A percentile compares a stretch with the other conserved stretches of the same genome.
Evolutionary conservation across 164 flowering plant genomes (phyloP).

Genomic region (Sextonia rubra): DNA sequence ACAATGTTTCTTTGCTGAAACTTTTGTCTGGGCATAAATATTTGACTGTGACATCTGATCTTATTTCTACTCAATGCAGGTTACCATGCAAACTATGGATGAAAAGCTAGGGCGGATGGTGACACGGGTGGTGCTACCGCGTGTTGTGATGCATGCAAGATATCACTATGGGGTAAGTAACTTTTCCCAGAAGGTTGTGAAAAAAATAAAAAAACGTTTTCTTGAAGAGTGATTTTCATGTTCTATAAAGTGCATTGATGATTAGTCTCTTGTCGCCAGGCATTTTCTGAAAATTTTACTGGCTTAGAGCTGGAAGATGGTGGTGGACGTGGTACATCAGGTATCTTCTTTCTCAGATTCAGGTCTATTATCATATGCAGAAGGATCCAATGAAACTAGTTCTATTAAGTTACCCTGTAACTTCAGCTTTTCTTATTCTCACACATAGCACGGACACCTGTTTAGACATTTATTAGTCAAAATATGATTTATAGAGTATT

Average conservation of each 20-base stretch:
- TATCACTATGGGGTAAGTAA: conserved; percentile 79
- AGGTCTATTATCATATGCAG: not conserved
- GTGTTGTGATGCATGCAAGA: conserved; percentile 92
- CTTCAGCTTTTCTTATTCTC: no score
- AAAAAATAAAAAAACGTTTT: no score
- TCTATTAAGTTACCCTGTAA: no score
- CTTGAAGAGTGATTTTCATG: not conserved
- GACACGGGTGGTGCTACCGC: conserved; percentile 96
- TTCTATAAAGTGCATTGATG: conserved; percentile 7
- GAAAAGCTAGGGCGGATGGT: conserved; percentile 91
- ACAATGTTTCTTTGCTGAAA: not conserved
- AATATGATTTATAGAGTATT: no score
- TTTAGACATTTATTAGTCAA: no score
- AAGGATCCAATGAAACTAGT: not conserved
- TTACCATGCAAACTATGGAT: conserved; percentile 77
- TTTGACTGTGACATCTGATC: not conserved
- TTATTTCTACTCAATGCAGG: conserved; percentile 36
- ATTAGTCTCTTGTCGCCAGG: conserved; percentile 38
- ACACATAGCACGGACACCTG: no score
- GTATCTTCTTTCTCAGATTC: conserved; percentile 27
- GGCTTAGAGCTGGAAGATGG: conserved; percentile 98
- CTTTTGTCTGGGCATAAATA: not conserved
- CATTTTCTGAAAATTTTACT: conserved; percentile 71
- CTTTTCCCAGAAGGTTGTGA: not conserved
- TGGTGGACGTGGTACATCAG: conserved; percentile 98